These are phyloP conservation scores for Microbotryomycetes sp. DNA, from an alignment of 1,284 basidiomycete species.

Conservation along the genomic window DNA sequence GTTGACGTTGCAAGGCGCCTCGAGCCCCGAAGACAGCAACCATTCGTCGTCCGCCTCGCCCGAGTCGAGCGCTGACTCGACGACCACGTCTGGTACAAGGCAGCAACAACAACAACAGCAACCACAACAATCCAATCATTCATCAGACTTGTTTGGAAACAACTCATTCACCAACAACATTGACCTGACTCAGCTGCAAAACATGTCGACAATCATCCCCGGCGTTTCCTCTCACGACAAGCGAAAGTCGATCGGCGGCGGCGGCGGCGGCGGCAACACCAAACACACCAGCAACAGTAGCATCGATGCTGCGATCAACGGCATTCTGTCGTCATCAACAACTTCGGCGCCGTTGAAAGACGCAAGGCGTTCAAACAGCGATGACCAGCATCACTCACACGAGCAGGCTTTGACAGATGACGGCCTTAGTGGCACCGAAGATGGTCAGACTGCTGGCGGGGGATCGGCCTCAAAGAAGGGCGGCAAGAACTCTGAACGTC, in stretches of 20 bases:
- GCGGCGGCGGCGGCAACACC: too few relatives aligned
- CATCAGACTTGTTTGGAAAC: background rate
- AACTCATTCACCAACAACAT: background rate
- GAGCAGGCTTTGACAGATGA: background rate
- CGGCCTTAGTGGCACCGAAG: background rate
- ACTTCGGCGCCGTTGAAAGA: background rate
- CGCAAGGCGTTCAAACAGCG: background rate
- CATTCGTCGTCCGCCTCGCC: background rate
- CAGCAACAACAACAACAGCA: background rate
- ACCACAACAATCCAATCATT: background rate
- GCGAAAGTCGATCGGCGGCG: background rate
- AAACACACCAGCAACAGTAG: too few relatives aligned
- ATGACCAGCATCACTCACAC: background rate
- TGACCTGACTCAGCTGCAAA: too few relatives aligned
- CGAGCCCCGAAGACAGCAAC: background rate
- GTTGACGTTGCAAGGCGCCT: background rate
- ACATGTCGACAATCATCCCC: background rate
- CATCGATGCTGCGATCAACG: too few relatives aligned
- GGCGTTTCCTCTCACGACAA: background rate
- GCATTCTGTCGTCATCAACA: too few relatives aligned
- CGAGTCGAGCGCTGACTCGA: background rate
- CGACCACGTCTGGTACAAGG: background rate
- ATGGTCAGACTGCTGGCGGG: background rate
- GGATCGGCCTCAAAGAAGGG: slow-evolving; percentile 1
- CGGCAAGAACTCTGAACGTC: slow-evolving; percentile 25